Conservation (phyloP, 1,284 basidiomycete species). For the Papiliotrema terrestris region DNA sequence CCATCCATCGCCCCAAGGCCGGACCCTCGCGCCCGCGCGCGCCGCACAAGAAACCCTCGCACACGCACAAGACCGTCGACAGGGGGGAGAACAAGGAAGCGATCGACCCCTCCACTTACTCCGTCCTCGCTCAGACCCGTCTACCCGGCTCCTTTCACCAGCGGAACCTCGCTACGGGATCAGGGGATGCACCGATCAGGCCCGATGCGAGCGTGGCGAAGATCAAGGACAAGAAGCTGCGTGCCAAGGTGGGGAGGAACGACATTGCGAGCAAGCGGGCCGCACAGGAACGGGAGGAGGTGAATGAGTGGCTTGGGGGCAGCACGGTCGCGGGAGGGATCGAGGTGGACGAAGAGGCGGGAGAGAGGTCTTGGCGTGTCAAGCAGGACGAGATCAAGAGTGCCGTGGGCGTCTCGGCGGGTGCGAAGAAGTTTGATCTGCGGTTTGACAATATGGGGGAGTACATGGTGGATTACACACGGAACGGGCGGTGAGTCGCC, state of each 20-base stretch:
- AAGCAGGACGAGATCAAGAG: slow-evolving; percentile 73
- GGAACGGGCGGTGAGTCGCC: slow-evolving; percentile 74
- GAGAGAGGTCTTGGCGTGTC: slow-evolving; percentile 83
- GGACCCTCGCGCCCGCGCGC: slow-evolving; percentile 3
- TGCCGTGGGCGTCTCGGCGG: slow-evolving; percentile 68
- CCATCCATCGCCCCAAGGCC: slow-evolving; percentile 4
- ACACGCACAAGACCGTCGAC: slow-evolving; percentile 44
- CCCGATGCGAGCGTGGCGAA: slow-evolving; percentile 28
- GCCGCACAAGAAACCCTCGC: slow-evolving; percentile 35
- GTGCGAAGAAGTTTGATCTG: slow-evolving; percentile 72
- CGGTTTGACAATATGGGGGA: slow-evolving; percentile 68
- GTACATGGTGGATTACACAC: slow-evolving; percentile 76
- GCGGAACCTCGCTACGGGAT: slow-evolving; percentile 31
- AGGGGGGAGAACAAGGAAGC: slow-evolving; percentile 34
- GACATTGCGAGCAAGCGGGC: slow-evolving; percentile 49
- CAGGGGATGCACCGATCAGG: slow-evolving; percentile 16
- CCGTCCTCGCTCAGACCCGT: slow-evolving; percentile 52
- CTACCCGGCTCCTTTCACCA: slow-evolving; percentile 38
- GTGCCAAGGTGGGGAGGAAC: slow-evolving; percentile 62
- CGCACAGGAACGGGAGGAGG: slow-evolving; percentile 38
- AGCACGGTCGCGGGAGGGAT: slow-evolving; percentile 37
- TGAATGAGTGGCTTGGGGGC: slow-evolving; percentile 46
- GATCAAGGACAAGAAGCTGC: slow-evolving; percentile 71
- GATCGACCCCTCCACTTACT: slow-evolving; percentile 59
- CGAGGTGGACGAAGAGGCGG: slow-evolving; percentile 43